Base-by-base conservation (phyloP, 495 filamentous ascomycete genomes). In the Aspergillus biplanus region DNA sequence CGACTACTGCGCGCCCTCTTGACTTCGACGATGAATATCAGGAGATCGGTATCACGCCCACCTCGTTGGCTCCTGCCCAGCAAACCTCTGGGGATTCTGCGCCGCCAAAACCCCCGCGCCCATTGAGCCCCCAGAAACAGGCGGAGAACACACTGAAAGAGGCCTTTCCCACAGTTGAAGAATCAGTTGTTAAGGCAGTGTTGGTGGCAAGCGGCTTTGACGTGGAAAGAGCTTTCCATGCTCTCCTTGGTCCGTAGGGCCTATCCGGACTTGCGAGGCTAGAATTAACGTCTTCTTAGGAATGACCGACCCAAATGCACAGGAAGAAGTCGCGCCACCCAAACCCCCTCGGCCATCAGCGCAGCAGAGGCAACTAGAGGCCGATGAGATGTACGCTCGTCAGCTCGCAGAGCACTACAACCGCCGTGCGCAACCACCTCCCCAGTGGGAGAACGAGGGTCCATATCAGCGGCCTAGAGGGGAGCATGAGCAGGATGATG, bases 201-300 rank as follows among this genome's bases (percentile, higher is more conserved):
- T 78, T 99, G 59, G 78, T 80, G 12, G 95, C 95, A 8, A 97
- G 94, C 73, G 85, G 89, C 65, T 95, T 92, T 48, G 85, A 89
- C 67, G 87, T 99, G 48, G 95, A 99, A 71, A 91, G 92, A 12
- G 95, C 95, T 44, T 98, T 98, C 80, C 95, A 97, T 78, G 95
- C 96, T 33, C 85, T 99, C 7, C 83, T 99, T 31, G 89, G 92
- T 92, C 77, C 59, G 85, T 69, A 33, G 5, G 11, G 50, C 21
- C 13, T 11, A 32, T 21, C 39, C 33, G 56, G 58, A 65, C 39
- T 57, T 62, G 56, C 21, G 58, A 6, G 33, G 33, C 27, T 27
- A 58, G 52, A 16, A 15, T 62, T 65, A 32, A 64, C 54, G 39
- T n/a, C 34, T 37, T 6, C 64, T 32, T 63, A 94, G 92, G 89